Percentiles rank a stretch among this genome's conserved stretches.
These are phyloP conservation scores for Coniochaeta ligniaria DNA, from an alignment of 2,329 filamentous ascomycete genomes.

Conservation along the genomic window DNA sequence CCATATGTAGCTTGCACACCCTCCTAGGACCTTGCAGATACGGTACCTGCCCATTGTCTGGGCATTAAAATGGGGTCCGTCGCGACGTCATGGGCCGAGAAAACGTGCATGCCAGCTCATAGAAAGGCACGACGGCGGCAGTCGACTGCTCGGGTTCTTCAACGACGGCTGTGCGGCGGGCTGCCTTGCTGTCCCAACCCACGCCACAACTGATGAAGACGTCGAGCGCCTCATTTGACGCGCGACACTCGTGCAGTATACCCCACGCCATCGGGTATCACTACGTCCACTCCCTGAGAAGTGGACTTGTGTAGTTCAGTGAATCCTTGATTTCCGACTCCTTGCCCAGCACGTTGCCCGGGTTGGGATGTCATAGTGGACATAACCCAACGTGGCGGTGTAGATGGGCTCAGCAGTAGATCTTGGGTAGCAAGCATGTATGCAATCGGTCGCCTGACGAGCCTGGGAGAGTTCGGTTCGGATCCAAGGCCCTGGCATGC, in stretches of 20 bases:
- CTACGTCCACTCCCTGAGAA: background rate
- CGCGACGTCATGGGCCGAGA: slow-evolving; percentile 4
- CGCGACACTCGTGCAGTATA: background rate
- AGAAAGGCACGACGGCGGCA: background rate
- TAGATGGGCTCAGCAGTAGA: slow-evolving; percentile 15
- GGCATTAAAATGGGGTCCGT: background rate
- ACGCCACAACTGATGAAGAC: background rate
- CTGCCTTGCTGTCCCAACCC: background rate
- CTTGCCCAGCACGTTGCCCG: slow-evolving; percentile 7
- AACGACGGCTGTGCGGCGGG: background rate
- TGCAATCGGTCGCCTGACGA: slow-evolving; percentile 12
- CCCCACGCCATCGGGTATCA: background rate
- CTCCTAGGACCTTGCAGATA: slow-evolving; percentile 4
- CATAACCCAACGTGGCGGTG: slow-evolving; percentile 21
- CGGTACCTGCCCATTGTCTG: slow-evolving; percentile 7
- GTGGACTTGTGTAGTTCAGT: background rate
- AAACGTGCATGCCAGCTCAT: background rate
- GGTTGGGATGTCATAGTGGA: slow-evolving; percentile 8
- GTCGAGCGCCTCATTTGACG: background rate
- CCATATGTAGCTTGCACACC: slow-evolving; percentile 3
- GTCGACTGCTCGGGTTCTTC: background rate
- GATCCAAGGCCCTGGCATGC: slow-evolving; percentile 11
- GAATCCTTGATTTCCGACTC: slow-evolving; percentile 6
- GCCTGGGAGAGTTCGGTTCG: slow-evolving; percentile 9
- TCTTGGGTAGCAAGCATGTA: slow-evolving; percentile 22